These are phyloP conservation scores for Exobasidium rhododendri DNA, from an alignment of 1,284 basidiomycete genomes.

Conservation along the genomic window DNA sequence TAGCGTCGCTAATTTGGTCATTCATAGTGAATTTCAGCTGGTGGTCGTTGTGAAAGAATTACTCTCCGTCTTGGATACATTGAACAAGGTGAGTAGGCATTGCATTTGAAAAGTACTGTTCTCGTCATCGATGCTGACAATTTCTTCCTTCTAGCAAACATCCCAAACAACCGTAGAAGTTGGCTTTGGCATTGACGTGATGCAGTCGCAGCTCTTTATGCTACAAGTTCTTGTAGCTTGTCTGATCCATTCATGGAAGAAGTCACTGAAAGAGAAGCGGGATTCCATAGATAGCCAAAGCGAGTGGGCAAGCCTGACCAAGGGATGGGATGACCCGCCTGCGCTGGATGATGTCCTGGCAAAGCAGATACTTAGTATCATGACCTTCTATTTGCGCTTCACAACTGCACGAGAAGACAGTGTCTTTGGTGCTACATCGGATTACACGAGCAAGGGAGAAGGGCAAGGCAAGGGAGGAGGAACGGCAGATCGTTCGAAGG, in stretches of 20 bases:
- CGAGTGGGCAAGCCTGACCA: neutral
- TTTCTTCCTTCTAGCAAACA: neutral
- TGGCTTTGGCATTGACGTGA: conserved; percentile 56
- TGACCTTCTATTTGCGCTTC: conserved; percentile 69
- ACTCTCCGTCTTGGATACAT: conserved; percentile 33
- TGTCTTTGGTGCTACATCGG: neutral
- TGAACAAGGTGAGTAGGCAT: conserved; percentile 35
- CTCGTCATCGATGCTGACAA: no score
- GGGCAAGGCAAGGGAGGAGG: conserved; percentile 3
- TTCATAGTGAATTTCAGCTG: conserved; percentile 39
- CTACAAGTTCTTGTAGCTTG: conserved; percentile 75
- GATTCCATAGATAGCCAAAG: neutral
- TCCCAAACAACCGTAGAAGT: conserved; percentile 22
- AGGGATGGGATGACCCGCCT: conserved; percentile 65
- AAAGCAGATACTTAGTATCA: conserved; percentile 75
- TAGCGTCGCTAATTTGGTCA: conserved; percentile 42
- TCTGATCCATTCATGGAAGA: conserved; percentile 73
- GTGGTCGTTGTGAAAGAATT: conserved; percentile 38
- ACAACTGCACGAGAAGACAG: conserved; percentile 43
- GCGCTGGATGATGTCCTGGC: conserved; percentile 81
- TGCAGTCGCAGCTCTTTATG: conserved; percentile 85
- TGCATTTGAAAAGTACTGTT: no score
- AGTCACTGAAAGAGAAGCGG: conserved; percentile 20
- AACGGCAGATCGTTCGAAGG: neutral
- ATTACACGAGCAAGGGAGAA: neutral